Percentiles rank a stretch among this genome's conserved stretches.
Evolutionary conservation across 2,329 filamentous ascomycete genomes (phyloP).

Genomic region (Sporothrix humicola): DNA sequence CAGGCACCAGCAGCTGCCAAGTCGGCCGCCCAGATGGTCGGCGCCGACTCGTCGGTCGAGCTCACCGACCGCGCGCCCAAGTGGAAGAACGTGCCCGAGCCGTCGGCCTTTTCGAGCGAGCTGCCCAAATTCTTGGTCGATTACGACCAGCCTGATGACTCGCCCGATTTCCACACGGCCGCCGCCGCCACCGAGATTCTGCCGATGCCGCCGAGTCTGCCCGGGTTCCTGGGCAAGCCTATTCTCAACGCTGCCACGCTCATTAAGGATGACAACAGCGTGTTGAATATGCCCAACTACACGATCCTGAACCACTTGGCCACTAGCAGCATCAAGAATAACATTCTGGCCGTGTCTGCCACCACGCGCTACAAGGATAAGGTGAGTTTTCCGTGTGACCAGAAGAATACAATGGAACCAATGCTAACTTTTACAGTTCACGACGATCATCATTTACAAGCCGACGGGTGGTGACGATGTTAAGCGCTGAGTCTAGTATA

Average conservation of each 20-base stretch:
- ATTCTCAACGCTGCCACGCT: slow-evolving; percentile 90
- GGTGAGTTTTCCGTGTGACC: slow-evolving; percentile 52
- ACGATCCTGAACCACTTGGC: slow-evolving; percentile 95
- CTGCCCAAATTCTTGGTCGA: slow-evolving; percentile 88
- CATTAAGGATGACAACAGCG: slow-evolving; percentile 97
- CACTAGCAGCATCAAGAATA: slow-evolving; percentile 97
- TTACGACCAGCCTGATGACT: slow-evolving; percentile 83
- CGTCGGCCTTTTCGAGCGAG: slow-evolving; percentile 69
- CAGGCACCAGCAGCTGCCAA: not conserved
- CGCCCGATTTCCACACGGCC: slow-evolving; percentile 73
- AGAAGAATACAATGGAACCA: not conserved
- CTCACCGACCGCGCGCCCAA: slow-evolving; percentile 48
- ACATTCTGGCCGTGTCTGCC: slow-evolving; percentile 90
- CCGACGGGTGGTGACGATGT: slow-evolving; percentile 68
- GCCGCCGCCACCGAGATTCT: slow-evolving; percentile 76
- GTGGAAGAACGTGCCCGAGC: slow-evolving; percentile 62
- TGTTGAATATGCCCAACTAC: slow-evolving; percentile 95
- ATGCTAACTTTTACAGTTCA: slow-evolving; percentile 66
- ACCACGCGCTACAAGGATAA: slow-evolving; percentile 98
- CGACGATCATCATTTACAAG: slow-evolving; percentile 98
- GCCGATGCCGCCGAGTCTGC: slow-evolving; percentile 82
- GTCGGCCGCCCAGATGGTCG: slow-evolving; percentile 1
- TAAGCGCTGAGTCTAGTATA: slow-evolving; percentile 37
- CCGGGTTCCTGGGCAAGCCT: slow-evolving; percentile 90
- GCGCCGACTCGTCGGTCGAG: slow-evolving; percentile 31